Evolutionary conservation across 108 stramenopile species (phyloP).

Genomic region (Poteriospumella lacustris): DNA sequence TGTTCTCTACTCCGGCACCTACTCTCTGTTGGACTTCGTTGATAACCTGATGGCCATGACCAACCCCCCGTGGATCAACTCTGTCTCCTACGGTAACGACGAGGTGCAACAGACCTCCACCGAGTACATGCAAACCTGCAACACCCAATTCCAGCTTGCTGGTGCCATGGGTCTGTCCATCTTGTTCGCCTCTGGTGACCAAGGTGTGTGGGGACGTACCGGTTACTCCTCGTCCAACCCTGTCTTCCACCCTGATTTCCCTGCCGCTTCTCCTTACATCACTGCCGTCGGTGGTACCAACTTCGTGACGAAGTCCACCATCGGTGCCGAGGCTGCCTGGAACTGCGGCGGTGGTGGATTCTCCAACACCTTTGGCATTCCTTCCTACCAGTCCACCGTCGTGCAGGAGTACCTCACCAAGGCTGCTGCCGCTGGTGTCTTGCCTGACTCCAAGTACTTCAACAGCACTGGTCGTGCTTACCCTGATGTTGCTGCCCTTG

Average conservation of each 20-base stretch:
- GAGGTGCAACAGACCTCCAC: slow-evolving; percentile 39
- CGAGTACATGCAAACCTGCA: slow-evolving; percentile 37
- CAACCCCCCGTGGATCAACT: slow-evolving; percentile 33
- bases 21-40: slow-evolving; percentile 38
- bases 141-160: slow-evolving; percentile 31
- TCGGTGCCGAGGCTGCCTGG: slow-evolving; percentile 43
- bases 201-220: slow-evolving; percentile 48
- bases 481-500: slow-evolving; percentile 47
- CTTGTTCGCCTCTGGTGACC: slow-evolving; percentile 44
- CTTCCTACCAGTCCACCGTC: slow-evolving; percentile 32
- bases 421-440: background rate
- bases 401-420: slow-evolving; percentile 37
- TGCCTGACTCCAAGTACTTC: slow-evolving; percentile 33
- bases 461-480: slow-evolving; percentile 45
- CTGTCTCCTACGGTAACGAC: slow-evolving; percentile 46
- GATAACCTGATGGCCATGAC: slow-evolving; percentile 19
- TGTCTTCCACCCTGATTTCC: slow-evolving; percentile 53
- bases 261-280: slow-evolving; percentile 56
- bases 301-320: slow-evolving; percentile 21
- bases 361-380: slow-evolving; percentile 33
- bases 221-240: background rate
- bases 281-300: slow-evolving; percentile 56
- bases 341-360: slow-evolving; percentile 42
- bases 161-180: slow-evolving; percentile 36
- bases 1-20: slow-evolving; percentile 29